Evolutionary conservation across 441 rosid species (phyloP).

Genomic region (Pelargonium australe): DNA sequence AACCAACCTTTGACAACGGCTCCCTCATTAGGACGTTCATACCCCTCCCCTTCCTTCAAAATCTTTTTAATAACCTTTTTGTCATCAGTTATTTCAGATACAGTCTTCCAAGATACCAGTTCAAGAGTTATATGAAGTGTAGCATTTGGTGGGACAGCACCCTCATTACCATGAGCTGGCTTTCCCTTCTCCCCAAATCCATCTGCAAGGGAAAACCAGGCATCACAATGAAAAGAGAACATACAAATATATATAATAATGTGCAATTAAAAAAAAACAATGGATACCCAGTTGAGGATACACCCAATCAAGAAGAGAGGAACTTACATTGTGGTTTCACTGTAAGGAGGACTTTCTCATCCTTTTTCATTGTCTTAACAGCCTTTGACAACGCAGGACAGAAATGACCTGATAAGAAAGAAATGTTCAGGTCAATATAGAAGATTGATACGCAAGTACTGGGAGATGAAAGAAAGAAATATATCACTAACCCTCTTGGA

Average conservation of each 20-base stretch:
- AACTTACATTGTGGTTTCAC: conserved; percentile 83
- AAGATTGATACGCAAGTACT: not conserved
- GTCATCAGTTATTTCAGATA: conserved; percentile 72
- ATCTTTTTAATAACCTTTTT: conserved; percentile 72
- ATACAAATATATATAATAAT: not conserved
- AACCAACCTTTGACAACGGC: conserved; percentile 54
- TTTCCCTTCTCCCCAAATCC: conserved; percentile 90
- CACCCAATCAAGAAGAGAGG: not conserved
- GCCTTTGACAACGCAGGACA: conserved; percentile 71
- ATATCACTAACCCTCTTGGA: conserved; percentile 42
- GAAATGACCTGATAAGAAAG: conserved; percentile 41
- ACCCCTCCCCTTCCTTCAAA: conserved; percentile 80
- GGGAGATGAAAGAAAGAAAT: not conserved
- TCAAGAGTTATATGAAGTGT: conserved; percentile 49
- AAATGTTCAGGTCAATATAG: not conserved
- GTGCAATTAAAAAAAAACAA: too few species aligned
- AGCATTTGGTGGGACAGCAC: conserved; percentile 69
- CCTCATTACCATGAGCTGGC: conserved; percentile 44
- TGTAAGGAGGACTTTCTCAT: conserved; percentile 59
- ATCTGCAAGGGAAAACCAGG: conserved; percentile 35
- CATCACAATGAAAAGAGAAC: conserved; percentile 3
- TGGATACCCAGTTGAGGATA: not conserved
- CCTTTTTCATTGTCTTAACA: conserved; percentile 86
- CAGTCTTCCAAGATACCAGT: conserved; percentile 78
- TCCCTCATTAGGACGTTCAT: conserved; percentile 80